Evolutionary conservation across 805 yeast genomes (phyloP).

Genomic region (Candida takata): DNA sequence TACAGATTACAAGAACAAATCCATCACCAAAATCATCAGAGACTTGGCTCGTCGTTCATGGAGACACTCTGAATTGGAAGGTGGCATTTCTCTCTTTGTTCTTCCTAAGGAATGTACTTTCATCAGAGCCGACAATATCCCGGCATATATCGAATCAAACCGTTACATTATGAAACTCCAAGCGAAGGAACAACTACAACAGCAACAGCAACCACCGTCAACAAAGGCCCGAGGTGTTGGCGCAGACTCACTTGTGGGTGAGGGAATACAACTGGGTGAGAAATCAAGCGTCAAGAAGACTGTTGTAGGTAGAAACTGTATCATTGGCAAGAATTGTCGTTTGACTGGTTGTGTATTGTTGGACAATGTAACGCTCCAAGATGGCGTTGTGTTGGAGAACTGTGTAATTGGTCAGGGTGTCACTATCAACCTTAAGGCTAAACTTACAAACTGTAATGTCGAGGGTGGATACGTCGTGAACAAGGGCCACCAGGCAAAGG

Average conservation of each 20-base stretch:
- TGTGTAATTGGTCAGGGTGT: constrained; percentile 75
- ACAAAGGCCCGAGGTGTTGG: constrained; percentile 72
- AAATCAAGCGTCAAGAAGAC: constrained; percentile 81
- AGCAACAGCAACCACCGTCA: constrained; percentile 32
- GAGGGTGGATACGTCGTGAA: constrained; percentile 73
- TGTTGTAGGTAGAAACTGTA: constrained; percentile 68
- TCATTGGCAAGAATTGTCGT: constrained; percentile 79
- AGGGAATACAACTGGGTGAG: constrained; percentile 63
- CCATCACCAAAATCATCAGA: constrained; percentile 65
- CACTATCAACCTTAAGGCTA: constrained; percentile 54
- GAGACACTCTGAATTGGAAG: constrained; percentile 58
- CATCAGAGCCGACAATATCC: constrained; percentile 69
- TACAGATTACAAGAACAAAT: constrained; percentile 28
- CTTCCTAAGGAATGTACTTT: constrained; percentile 67
- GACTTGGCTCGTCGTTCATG: constrained; percentile 90
- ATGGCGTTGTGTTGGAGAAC: constrained; percentile 72
- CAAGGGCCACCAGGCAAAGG: constrained; percentile 44
- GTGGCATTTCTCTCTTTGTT: constrained; percentile 61
- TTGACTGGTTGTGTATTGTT: constrained; percentile 80
- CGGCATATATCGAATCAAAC: constrained; percentile 86
- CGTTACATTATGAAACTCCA: constrained; percentile 63
- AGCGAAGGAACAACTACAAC: constrained; percentile 34
- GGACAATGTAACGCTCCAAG: constrained; percentile 65
- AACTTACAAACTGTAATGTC: constrained; percentile 73
- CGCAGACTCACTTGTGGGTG: constrained; percentile 76